Conservation (phyloP, 768 basidiomycete genomes). For the Leccinum subtestaceum region DNA sequence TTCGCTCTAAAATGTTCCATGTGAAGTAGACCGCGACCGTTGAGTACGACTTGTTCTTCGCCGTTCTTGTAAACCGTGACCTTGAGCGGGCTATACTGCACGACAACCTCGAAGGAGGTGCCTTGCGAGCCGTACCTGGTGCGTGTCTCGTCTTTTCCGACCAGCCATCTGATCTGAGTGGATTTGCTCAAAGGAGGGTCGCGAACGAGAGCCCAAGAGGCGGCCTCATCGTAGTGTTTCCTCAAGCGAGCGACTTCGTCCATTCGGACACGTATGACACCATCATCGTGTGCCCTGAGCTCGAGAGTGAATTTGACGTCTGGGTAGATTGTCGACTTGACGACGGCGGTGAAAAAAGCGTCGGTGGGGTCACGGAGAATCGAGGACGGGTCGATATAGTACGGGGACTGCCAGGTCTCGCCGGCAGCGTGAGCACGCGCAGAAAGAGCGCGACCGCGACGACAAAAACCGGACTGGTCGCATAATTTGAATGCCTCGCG, state of each 20-base stretch:
- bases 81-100: conserved; percentile 74
- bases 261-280: conserved; percentile 88
- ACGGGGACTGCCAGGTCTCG: conserved; percentile 79
- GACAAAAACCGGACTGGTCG: conserved; percentile 91
- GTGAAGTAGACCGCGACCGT: conserved; percentile 85
- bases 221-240: conserved; percentile 90
- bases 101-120: conserved; percentile 59
- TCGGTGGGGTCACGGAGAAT: conserved; percentile 44
- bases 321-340: conserved; percentile 82
- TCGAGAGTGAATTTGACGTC: conserved; percentile 79
- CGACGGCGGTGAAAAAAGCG: conserved; percentile 68
- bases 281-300: conserved; percentile 81
- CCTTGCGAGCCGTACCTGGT: conserved; percentile 65
- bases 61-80: conserved; percentile 71
- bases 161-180: conserved; percentile 54
- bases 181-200: conserved; percentile 62
- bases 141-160: conserved; percentile 60
- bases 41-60: conserved; percentile 82
- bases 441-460: conserved; percentile 83
- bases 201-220: conserved; percentile 79
- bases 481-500: conserved; percentile 92
- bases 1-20: conserved; percentile 96
- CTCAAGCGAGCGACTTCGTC: conserved; percentile 79
- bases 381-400: conserved; percentile 68
- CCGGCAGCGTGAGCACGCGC: conserved; percentile 59